Percentiles rank a stretch among this genome's conserved stretches.
Conservation (phyloP, 164 flowering plant species). For the Magnolia changhungtana region DNA sequence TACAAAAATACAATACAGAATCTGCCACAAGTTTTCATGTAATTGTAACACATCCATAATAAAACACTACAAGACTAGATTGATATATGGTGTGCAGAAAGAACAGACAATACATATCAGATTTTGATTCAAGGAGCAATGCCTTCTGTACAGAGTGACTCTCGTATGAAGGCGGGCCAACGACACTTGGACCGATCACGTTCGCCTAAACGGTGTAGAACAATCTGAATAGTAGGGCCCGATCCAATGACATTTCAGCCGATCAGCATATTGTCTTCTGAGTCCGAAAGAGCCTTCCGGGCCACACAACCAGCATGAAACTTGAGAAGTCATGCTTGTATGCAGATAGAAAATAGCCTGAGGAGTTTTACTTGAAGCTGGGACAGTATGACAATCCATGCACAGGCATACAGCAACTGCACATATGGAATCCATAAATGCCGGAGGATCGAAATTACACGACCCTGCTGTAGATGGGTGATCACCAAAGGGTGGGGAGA, state of each 20-base stretch:
- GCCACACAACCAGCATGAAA: neutral
- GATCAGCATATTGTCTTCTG: neutral
- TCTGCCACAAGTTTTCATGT: too few relatives aligned
- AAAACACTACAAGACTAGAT: neutral
- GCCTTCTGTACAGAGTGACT: slow-evolving; percentile 1
- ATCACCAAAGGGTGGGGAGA: neutral
- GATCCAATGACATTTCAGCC: neutral
- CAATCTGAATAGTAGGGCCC: neutral
- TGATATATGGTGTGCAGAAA: neutral
- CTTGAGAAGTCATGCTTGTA: neutral
- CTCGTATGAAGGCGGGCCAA: neutral
- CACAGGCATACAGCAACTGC: neutral
- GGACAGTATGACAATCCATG: neutral
- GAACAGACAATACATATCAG: neutral
- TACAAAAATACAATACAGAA: too few relatives aligned
- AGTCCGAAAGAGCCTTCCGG: neutral
- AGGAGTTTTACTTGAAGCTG: neutral
- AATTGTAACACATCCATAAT: too few relatives aligned
- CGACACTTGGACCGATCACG: neutral
- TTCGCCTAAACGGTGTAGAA: neutral
- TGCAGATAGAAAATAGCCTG: neutral
- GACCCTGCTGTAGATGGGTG: neutral
- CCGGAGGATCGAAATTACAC: neutral
- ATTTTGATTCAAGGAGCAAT: neutral
- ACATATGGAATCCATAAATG: too few relatives aligned